A percentile compares a stretch with the other conserved stretches of the same genome.
phyloP scores from a whole-genome alignment of 176 grass and related monocot species.

The Oryza punctata region DNA sequence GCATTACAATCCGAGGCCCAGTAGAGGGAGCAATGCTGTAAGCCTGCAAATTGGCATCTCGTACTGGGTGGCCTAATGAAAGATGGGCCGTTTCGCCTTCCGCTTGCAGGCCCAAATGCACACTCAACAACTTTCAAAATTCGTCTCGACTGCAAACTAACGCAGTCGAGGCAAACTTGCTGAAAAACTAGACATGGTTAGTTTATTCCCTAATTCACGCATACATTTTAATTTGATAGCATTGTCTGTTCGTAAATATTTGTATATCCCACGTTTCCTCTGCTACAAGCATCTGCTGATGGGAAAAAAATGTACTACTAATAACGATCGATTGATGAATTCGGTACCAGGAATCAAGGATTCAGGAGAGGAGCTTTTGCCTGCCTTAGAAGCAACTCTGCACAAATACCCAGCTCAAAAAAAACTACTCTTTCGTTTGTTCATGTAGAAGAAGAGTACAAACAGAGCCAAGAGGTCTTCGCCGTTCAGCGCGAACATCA shows the following conservation, averaged over 20 bases:
- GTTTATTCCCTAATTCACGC: not conserved
- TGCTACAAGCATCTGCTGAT: not conserved
- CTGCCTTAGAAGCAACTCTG: slow-evolving; percentile 38
- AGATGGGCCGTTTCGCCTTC: not conserved
- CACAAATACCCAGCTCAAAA: slow-evolving; percentile 22
- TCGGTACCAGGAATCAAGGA: slow-evolving; percentile 32
- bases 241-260: not conserved
- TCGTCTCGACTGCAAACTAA: not conserved
- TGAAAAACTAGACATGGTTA: not conserved
- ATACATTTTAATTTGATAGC: not conserved
- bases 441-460: slow-evolving; percentile 32
- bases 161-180: not conserved
- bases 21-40: not conserved
- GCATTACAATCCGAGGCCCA: not conserved
- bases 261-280: not conserved
- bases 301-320: not conserved
- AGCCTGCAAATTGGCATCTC: no score
- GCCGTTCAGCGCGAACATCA: slow-evolving; percentile 41
- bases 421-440: slow-evolving; percentile 31
- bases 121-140: not conserved
- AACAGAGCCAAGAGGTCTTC: slow-evolving; percentile 37
- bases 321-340: not conserved
- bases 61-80: not conserved
- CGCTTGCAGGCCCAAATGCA: not conserved
- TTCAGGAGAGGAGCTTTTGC: slow-evolving; percentile 28